Conservation (phyloP, 1,139 yeast species). For the Suhomyces choctaworum region DNA sequence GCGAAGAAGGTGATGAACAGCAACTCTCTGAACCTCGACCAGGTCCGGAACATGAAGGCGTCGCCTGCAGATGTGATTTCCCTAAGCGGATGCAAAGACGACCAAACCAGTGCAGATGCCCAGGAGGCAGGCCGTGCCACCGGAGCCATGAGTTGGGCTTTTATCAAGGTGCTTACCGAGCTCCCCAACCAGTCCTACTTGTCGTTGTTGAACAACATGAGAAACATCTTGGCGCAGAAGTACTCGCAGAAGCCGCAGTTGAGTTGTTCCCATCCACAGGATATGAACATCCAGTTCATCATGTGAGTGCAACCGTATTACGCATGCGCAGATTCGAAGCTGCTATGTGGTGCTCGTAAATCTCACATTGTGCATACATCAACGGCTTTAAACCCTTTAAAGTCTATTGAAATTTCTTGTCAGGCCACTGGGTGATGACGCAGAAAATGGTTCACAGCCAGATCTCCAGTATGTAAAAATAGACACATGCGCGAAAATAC, state of each 20-base stretch:
- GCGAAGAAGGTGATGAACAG: slow-evolving; percentile 44
- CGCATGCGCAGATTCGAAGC: no score
- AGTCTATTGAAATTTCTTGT: no score
- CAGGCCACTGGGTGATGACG: no score
- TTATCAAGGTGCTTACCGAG: slow-evolving; percentile 65
- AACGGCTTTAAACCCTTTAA: not conserved
- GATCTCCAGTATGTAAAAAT: no score
- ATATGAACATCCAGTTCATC: slow-evolving; percentile 50
- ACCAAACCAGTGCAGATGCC: slow-evolving; percentile 81
- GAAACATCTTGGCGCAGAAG: slow-evolving; percentile 64
- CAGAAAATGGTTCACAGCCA: no score
- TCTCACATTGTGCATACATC: no score
- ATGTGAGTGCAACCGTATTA: slow-evolving; percentile 13
- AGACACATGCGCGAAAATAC: no score
- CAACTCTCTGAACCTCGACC: slow-evolving; percentile 30
- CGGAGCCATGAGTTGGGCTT: slow-evolving; percentile 95
- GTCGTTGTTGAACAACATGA: slow-evolving; percentile 77
- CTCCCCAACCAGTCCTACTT: slow-evolving; percentile 76
- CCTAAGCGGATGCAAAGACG: slow-evolving; percentile 89
- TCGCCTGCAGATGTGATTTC: slow-evolving; percentile 88
- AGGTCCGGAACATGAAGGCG: slow-evolving; percentile 55
- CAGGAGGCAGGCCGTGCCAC: slow-evolving; percentile 74
- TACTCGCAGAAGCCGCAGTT: slow-evolving; percentile 90
- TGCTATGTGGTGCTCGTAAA: no score
- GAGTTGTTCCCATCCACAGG: slow-evolving; percentile 81